Evolutionary conservation across 176 grass and related monocot genomes (phyloP).

Genomic region (Triticum turgidum): DNA sequence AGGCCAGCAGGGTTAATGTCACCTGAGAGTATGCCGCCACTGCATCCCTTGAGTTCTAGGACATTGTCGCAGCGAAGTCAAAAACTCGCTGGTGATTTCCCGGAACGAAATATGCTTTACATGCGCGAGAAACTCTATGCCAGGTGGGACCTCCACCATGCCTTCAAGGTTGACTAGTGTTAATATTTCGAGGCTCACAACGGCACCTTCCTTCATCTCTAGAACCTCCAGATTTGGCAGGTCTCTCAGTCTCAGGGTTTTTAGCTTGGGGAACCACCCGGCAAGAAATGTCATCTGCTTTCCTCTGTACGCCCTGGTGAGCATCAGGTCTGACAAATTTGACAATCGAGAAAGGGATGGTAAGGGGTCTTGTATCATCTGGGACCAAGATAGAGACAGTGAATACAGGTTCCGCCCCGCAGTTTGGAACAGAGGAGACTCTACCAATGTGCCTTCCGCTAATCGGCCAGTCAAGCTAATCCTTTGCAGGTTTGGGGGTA

Average conservation of each 20-base stretch:
- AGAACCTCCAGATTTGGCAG: slow-evolving; percentile 8
- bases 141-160: slow-evolving; percentile 16
- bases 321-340: neutral
- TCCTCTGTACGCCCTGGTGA: slow-evolving; percentile 21
- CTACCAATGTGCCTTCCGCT: neutral
- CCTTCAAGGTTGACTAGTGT: neutral
- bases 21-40: neutral
- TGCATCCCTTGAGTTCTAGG: neutral
- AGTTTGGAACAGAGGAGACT: slow-evolving; percentile 2
- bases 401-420: neutral
- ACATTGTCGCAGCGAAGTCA: neutral
- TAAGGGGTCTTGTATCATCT: slow-evolving; percentile 17
- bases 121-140: slow-evolving; percentile 9
- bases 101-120: neutral
- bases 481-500: neutral
- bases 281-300: slow-evolving; percentile 23
- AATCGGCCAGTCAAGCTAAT: slow-evolving; percentile 10
- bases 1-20: neutral
- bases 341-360: slow-evolving; percentile 9
- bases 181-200: slow-evolving; percentile 16
- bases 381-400: slow-evolving; percentile 21
- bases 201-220: slow-evolving; percentile 25
- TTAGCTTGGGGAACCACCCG: slow-evolving; percentile 36
- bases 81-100: slow-evolving; percentile 8
- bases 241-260: neutral